Evolutionary conservation across 1,284 basidiomycete species (phyloP).

Genomic region (Puccinia horiana): DNA sequence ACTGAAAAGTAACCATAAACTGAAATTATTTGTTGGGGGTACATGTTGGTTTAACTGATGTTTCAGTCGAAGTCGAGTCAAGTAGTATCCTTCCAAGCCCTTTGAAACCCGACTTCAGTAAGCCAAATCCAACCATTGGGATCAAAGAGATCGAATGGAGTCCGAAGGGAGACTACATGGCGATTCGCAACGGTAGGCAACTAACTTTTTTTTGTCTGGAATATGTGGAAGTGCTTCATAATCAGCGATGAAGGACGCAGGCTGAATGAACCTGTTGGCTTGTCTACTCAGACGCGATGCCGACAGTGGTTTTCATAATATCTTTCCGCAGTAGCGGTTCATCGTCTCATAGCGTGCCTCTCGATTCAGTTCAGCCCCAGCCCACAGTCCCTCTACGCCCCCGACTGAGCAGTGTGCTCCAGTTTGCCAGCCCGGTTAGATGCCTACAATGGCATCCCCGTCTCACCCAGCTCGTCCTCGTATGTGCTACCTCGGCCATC

Average conservation of each 20-base stretch:
- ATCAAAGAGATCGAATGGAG: constrained; percentile 42
- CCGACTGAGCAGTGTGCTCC: constrained; percentile 15
- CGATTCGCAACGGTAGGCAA: constrained; percentile 28
- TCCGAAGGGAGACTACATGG: constrained; percentile 35
- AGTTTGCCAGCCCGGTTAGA: constrained; percentile 28
- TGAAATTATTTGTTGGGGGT: neutral
- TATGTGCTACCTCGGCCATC: constrained; percentile 34
- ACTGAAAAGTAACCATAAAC: neutral
- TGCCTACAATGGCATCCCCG: constrained; percentile 34
- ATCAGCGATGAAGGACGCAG: neutral
- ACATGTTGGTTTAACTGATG: neutral
- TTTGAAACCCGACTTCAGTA: constrained; percentile 36
- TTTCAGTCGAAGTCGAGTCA: constrained; percentile 13
- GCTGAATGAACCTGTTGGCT: neutral
- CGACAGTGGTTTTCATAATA: constrained; percentile 20
- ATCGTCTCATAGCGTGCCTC: neutral
- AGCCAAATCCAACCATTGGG: constrained; percentile 38
- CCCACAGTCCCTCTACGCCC: constrained; percentile 26
- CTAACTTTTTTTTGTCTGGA: neutral
- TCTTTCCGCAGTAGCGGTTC: neutral
- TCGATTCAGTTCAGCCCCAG: neutral
- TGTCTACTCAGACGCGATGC: constrained; percentile 24
- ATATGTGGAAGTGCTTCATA: neutral
- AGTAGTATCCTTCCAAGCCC: constrained; percentile 1
- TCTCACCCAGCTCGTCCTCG: constrained; percentile 16